A percentile compares a stretch with the other conserved stretches of the same genome.
Evolutionary conservation across 2,329 filamentous ascomycete genomes (phyloP).

Genomic region (Didymella arachidicola): DNA sequence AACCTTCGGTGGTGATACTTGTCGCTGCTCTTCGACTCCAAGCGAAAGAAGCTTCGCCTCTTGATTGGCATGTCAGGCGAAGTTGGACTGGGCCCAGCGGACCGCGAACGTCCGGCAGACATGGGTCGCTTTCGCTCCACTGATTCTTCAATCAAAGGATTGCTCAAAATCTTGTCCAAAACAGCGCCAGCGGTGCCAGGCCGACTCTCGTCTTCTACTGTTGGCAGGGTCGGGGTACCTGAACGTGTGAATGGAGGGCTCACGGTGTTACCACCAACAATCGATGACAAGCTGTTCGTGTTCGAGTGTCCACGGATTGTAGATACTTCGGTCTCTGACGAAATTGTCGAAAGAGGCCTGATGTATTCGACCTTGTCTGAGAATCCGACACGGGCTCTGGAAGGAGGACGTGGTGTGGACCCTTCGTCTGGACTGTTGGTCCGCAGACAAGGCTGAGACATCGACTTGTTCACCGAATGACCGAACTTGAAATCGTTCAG

Average conservation of each 20-base stretch:
- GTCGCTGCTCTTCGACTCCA: slow-evolving; percentile 61
- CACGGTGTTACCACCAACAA: slow-evolving; percentile 67
- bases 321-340: slow-evolving; percentile 79
- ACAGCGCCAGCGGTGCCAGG: slow-evolving; percentile 77
- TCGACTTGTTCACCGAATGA: slow-evolving; percentile 48
- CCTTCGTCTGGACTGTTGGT: slow-evolving; percentile 36
- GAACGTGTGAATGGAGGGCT: slow-evolving; percentile 56
- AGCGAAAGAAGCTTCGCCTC: slow-evolving; percentile 51
- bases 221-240: slow-evolving; percentile 50
- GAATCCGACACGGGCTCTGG: slow-evolving; percentile 77
- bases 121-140: slow-evolving; percentile 47
- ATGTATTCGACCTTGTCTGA: slow-evolving; percentile 86
- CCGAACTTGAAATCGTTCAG: slow-evolving; percentile 51
- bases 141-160: slow-evolving; percentile 35
- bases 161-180: slow-evolving; percentile 58
- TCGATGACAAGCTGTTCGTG: slow-evolving; percentile 80
- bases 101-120: slow-evolving; percentile 41
- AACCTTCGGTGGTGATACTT: slow-evolving; percentile 40
- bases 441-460: slow-evolving; percentile 51
- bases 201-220: slow-evolving; percentile 55
- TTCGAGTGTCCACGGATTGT: slow-evolving; percentile 77
- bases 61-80: slow-evolving; percentile 34
- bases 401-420: slow-evolving; percentile 49
- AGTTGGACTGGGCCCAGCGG: slow-evolving; percentile 30
- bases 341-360: slow-evolving; percentile 82